Base-by-base conservation (phyloP, 306 rosid species). In the Carpinus fangiana region DNA sequence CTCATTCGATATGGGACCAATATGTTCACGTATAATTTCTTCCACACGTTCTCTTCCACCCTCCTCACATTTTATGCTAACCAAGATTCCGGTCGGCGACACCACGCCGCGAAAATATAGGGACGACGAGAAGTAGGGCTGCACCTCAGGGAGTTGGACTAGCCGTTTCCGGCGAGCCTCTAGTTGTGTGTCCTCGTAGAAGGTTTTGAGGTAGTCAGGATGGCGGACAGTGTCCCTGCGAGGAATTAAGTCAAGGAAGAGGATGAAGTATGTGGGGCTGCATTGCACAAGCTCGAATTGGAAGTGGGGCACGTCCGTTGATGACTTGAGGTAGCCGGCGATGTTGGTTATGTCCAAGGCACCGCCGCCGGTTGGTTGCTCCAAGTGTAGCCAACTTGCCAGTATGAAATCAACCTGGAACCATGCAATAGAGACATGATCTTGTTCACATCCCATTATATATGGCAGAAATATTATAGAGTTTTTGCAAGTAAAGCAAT, bases 181-280 rank as follows among this genome's bases (percentile, higher is more conserved):
- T 9, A 80, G 75, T 11, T 31, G 43, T 4, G 83, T 80, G 0
- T 80, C 56, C 57, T 73, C 83, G 6, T 66, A 80, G 57, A 18
- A 80, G 61, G 83, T 43, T 34, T 34, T n/a, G 47, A 80, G 79
- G 68, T 80, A 80, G 75, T 80, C 79, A 0, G 83, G 83, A 36
- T 41, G 59, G 43, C 73, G 70, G 18, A 73, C 31, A 14, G 28
- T 80, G 57, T 80, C 83, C 3, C 28, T 54, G 41, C 83, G 83
- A 45, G 83, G 83, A 28, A 80, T 74, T 16, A 73, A 36, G 23
- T 80, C 83, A 5, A 80, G 83, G 78, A 80, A 80, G 83, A 80
- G 70, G 53, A 80, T 80, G 34, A 80, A 36, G 54, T 41, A 80
- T 4, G 68, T 73, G 11, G 83, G 79, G 83, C 79, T 80, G 60